Conservation (phyloP, 1,284 basidiomycete species). For the Lignosus rhinocerotis region DNA sequence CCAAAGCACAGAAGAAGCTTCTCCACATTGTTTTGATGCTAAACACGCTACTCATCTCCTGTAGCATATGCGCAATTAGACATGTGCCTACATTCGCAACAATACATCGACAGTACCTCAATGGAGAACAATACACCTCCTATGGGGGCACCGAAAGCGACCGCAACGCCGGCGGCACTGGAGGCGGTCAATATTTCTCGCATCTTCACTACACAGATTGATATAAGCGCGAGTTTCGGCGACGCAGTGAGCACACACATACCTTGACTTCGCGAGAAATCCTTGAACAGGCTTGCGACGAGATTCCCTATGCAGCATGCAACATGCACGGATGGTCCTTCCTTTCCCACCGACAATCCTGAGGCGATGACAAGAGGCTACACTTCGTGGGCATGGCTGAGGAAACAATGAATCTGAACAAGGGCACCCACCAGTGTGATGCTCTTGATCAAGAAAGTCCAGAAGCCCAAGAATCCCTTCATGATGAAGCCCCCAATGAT, state of each 20-base stretch:
- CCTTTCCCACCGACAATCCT: slow-evolving; percentile 96
- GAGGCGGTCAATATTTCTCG: slow-evolving; percentile 94
- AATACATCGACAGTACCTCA: slow-evolving; percentile 47
- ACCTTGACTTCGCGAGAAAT: slow-evolving; percentile 90
- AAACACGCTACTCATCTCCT: slow-evolving; percentile 98
- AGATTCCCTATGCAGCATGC: slow-evolving; percentile 93
- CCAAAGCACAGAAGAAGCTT: slow-evolving; percentile 95
- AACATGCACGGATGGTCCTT: slow-evolving; percentile 97
- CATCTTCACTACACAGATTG: slow-evolving; percentile 77
- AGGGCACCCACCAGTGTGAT: slow-evolving; percentile 78
- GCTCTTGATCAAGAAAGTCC: slow-evolving; percentile 91
- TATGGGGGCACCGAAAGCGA: slow-evolving; percentile 97
- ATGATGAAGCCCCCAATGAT: slow-evolving; percentile 97
- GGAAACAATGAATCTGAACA: background rate
- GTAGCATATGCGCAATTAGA: background rate
- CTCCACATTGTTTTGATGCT: slow-evolving; percentile 99
- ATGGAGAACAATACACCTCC: slow-evolving; percentile 96
- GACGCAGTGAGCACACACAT: background rate
- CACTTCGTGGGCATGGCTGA: background rate
- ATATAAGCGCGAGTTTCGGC: background rate
- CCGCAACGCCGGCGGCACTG: slow-evolving; percentile 93
- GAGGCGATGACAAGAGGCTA: slow-evolving; percentile 98
- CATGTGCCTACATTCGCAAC: background rate
- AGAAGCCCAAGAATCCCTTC: slow-evolving; percentile 89
- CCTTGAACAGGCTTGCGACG: slow-evolving; percentile 80